Evolutionary conservation across 306 rosid species (phyloP).

Genomic region (Leucaena leucocephala): DNA sequence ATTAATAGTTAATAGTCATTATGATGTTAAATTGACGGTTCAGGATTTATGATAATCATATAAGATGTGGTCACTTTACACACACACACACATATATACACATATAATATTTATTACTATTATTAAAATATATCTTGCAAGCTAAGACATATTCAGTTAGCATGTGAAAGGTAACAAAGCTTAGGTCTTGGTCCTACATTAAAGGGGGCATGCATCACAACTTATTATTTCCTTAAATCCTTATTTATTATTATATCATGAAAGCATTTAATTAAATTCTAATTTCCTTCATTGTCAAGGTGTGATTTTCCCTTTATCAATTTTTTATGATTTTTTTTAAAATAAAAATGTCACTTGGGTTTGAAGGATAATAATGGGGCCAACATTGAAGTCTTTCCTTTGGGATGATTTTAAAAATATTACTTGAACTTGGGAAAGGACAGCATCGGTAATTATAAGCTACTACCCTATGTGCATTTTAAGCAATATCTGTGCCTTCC

Average conservation of each 20-base stretch:
- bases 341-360: conserved; percentile 39
- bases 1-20: conserved; percentile 2
- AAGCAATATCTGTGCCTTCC: conserved; percentile 56
- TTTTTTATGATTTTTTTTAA: background rate
- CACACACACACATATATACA: too few relatives aligned
- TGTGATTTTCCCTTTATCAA: conserved; percentile 11
- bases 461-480: conserved; percentile 38
- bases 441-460: conserved; percentile 36
- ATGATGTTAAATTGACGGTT: conserved; percentile 36
- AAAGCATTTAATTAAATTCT: conserved; percentile 26
- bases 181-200: conserved; percentile 37
- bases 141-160: conserved; percentile 52
- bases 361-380: conserved; percentile 49
- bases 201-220: conserved; percentile 30
- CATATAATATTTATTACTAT: conserved; percentile 15
- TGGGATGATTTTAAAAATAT: conserved; percentile 40
- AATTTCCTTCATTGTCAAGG: conserved; percentile 39
- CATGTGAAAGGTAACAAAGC: conserved; percentile 51
- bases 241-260: conserved; percentile 17
- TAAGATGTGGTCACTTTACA: too few relatives aligned
- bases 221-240: conserved; percentile 21
- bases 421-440: conserved; percentile 25
- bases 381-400: conserved; percentile 38
- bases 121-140: conserved; percentile 45
- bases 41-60: conserved; percentile 12